Percentiles rank a stretch among this genome's conserved stretches.
Conservation (phyloP, 768 basidiomycete genomes). For the Phaeolepiota aurea region DNA sequence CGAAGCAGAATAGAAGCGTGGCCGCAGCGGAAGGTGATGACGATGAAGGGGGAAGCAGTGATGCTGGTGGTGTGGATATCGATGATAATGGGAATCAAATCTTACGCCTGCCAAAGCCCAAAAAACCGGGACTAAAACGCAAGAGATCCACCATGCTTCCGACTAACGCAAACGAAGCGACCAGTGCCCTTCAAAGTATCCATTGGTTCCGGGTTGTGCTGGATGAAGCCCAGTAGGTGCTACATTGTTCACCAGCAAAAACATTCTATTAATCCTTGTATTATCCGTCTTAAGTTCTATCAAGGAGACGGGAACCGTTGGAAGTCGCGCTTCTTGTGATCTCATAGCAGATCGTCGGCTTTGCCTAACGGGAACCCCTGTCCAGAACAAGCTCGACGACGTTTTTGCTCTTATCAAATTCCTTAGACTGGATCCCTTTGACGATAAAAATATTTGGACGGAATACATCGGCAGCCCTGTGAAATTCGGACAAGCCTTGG, state of each 20-base stretch:
- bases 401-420: constrained; percentile 97
- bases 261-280: no score
- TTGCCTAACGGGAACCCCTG: constrained; percentile 95
- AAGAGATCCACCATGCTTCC: constrained; percentile 37
- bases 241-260: no score
- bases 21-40: constrained; percentile 52
- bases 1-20: constrained; percentile 72
- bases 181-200: constrained; percentile 86
- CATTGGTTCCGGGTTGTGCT: constrained; percentile 96
- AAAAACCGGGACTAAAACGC: constrained; percentile 61
- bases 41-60: constrained; percentile 64
- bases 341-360: constrained; percentile 88
- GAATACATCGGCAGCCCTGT: constrained; percentile 89
- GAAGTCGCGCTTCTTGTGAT: constrained; percentile 91
- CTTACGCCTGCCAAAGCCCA: constrained; percentile 51
- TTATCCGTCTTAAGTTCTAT: constrained; percentile 68
- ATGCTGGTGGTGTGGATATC: constrained; percentile 53
- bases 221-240: constrained; percentile 91
- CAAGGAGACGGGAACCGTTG: constrained; percentile 92
- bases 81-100: constrained; percentile 64
- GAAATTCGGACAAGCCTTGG: constrained; percentile 84
- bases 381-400: constrained; percentile 98
- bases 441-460: constrained; percentile 90
- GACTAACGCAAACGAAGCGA: constrained; percentile 30
- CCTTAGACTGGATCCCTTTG: constrained; percentile 82